A percentile compares a stretch with the other conserved stretches of the same genome.
Evolutionary conservation across 176 grass and related monocot genomes (phyloP).

Genomic region (Carex myosuroides): DNA sequence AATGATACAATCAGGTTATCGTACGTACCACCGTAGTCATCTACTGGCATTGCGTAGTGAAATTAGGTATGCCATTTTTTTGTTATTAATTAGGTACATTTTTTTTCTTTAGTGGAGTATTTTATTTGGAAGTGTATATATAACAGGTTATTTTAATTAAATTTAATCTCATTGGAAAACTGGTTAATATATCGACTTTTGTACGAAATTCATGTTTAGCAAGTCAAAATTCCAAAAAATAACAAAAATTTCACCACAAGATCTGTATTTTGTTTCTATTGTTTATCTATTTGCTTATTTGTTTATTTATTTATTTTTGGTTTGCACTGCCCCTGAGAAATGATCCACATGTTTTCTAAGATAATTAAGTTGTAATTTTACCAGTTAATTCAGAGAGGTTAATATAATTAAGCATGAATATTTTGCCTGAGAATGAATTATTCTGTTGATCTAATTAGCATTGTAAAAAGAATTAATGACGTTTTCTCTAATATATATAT

Average conservation of each 20-base stretch:
- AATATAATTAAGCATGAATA: no score
- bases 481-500: no score
- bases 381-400: no score
- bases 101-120: no score
- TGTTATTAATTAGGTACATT: neutral
- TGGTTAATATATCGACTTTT: neutral
- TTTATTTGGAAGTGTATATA: no score
- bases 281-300: no score
- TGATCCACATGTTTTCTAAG: neutral
- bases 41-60: neutral
- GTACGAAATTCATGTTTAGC: neutral
- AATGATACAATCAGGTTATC: conserved; percentile 44
- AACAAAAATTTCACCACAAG: neutral
- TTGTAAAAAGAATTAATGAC: neutral
- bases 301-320: neutral
- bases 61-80: neutral
- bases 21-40: neutral
- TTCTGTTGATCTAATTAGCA: neutral
- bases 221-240: neutral
- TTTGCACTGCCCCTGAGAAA: no score
- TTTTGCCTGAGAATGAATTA: neutral
- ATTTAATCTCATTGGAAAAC: neutral
- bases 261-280: neutral
- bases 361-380: no score
- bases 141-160: no score